Conservation (phyloP, 768 basidiomycete genomes). For the Asterophora parasitica region DNA sequence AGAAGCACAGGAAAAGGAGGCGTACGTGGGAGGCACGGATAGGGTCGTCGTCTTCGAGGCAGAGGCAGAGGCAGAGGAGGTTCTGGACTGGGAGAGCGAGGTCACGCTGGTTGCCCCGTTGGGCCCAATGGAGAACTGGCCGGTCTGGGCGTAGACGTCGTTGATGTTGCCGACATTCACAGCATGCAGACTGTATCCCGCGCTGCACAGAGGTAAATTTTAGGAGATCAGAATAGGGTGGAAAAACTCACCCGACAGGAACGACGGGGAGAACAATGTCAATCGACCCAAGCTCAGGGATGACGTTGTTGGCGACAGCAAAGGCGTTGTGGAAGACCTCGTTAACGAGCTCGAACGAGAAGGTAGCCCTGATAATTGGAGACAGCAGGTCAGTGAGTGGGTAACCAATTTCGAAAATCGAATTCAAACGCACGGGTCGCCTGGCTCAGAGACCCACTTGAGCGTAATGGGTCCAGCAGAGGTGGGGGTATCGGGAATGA, state of each 20-base stretch:
- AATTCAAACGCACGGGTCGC: conserved; percentile 38
- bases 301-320: conserved; percentile 53
- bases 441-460: conserved; percentile 37
- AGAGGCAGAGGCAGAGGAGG: conserved; percentile 2
- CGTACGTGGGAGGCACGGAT: conserved; percentile 6
- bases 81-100: conserved; percentile 4
- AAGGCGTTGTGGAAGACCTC: conserved; percentile 44
- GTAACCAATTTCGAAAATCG: not conserved
- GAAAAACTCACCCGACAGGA: conserved; percentile 36
- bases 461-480: conserved; percentile 34
- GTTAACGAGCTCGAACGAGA: conserved; percentile 47
- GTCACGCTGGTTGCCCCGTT: conserved; percentile 7
- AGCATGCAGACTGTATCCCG: conserved; percentile 44
- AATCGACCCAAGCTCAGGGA: conserved; percentile 27
- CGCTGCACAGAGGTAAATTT: conserved; percentile 23
- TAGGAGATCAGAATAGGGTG: not conserved
- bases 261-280: conserved; percentile 44
- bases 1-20: not conserved
- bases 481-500: conserved; percentile 28
- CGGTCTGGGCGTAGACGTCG: conserved; percentile 35
- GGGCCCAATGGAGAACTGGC: conserved; percentile 38
- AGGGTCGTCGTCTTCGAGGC: conserved; percentile 2
- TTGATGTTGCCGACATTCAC: conserved; percentile 42
- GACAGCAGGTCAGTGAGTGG: not conserved
- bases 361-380: conserved; percentile 18